These are phyloP conservation scores for Melanogaster broomeanus DNA, from an alignment of 768 basidiomycete species.

Conservation along the genomic window DNA sequence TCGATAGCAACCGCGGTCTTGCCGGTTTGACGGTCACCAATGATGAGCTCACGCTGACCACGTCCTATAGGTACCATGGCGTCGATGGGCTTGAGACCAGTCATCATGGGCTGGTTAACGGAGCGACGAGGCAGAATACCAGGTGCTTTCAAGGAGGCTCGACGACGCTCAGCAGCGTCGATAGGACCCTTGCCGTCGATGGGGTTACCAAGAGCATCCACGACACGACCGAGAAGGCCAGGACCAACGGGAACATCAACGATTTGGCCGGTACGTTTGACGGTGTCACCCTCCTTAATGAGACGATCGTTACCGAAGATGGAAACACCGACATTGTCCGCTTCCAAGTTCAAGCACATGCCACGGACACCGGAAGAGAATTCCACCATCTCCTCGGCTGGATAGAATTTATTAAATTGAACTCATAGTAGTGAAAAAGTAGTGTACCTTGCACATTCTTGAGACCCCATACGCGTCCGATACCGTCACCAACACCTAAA, in stretches of 20 bases:
- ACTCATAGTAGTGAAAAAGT: neutral
- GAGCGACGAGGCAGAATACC: constrained; percentile 99
- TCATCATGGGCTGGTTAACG: constrained; percentile 99
- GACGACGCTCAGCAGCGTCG: constrained; percentile 88
- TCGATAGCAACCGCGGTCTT: constrained; percentile 99
- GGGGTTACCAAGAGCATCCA: constrained; percentile 99
- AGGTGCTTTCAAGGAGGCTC: constrained; percentile 97
- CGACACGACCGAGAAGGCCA: constrained; percentile 96
- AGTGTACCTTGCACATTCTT: constrained; percentile 92
- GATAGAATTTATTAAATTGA: constrained; percentile 9
- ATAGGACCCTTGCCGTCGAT: constrained; percentile 99
- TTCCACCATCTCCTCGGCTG: constrained; percentile 99
- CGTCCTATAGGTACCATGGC: constrained; percentile 99
- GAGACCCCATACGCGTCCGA: constrained; percentile 98
- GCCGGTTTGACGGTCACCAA: constrained; percentile 99
- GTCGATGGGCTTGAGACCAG: constrained; percentile 99
- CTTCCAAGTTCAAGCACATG: constrained; percentile 99
- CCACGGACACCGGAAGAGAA: constrained; percentile 99
- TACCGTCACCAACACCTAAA: constrained; percentile 98
- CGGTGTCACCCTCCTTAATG: constrained; percentile 99
- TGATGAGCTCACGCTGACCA: constrained; percentile 99
- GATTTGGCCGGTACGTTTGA: constrained; percentile 99
- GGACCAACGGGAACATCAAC: constrained; percentile 99
- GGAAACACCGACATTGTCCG: constrained; percentile 99
- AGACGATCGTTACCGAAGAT: constrained; percentile 98